Evolutionary conservation across 2,329 filamentous ascomycete genomes (phyloP).

Genomic region (Fusarium chlamydosporum): DNA sequence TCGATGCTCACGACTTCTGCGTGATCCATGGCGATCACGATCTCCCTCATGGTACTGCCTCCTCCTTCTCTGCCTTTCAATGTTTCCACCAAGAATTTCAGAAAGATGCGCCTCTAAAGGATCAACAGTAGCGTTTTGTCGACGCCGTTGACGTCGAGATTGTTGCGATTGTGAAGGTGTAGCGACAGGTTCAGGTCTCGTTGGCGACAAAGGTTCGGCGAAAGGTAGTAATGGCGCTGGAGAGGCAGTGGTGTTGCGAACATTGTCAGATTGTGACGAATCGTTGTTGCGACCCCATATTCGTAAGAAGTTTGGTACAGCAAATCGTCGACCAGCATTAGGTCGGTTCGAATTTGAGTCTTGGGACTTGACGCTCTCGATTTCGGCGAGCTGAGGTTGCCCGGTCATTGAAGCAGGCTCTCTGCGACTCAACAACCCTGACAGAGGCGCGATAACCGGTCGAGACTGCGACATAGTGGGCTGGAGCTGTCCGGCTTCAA

Average conservation of each 20-base stretch:
- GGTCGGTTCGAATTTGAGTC: slow-evolving; percentile 56
- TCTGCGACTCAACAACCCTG: slow-evolving; percentile 40
- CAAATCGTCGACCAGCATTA: slow-evolving; percentile 25
- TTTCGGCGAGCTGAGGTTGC: slow-evolving; percentile 45
- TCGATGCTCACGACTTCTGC: slow-evolving; percentile 27
- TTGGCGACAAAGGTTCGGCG: slow-evolving; percentile 16
- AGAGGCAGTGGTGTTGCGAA: slow-evolving; percentile 35
- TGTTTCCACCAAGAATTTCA: slow-evolving; percentile 34
- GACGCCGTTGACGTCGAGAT: slow-evolving; percentile 23
- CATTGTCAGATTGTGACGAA: slow-evolving; percentile 15
- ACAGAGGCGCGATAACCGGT: slow-evolving; percentile 30
- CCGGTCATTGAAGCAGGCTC: slow-evolving; percentile 34
- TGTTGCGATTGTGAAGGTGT: slow-evolving; percentile 21
- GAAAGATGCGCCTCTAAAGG: slow-evolving; percentile 39
- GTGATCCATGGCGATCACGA: slow-evolving; percentile 21
- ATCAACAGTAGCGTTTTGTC: slow-evolving; percentile 11
- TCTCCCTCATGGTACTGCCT: slow-evolving; percentile 22
- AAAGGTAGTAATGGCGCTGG: slow-evolving; percentile 38
- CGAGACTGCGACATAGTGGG: slow-evolving; percentile 21
- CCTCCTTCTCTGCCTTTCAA: slow-evolving; percentile 13
- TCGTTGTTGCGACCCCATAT: slow-evolving; percentile 29
- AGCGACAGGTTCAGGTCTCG: slow-evolving; percentile 33
- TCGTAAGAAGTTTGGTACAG: slow-evolving; percentile 32
- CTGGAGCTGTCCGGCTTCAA: slow-evolving; percentile 33
- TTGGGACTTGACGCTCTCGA: slow-evolving; percentile 65